Conservation (phyloP, 2,329 filamentous ascomycete genomes). For the Magnaporthales sp. region DNA sequence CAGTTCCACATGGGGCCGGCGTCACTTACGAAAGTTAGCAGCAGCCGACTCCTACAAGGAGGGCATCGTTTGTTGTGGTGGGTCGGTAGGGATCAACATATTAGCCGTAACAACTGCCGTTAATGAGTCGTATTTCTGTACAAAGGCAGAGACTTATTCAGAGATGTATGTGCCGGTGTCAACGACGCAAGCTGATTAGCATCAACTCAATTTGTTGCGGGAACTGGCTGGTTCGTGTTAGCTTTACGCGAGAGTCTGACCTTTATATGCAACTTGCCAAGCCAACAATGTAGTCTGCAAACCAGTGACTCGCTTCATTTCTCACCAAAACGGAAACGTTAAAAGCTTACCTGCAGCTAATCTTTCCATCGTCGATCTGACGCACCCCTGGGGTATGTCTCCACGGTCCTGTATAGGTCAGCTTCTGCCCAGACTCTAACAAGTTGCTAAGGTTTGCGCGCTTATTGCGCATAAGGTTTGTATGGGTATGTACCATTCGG, state of each 20-base stretch:
- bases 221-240: neutral
- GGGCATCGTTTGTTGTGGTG: neutral
- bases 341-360: neutral
- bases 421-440: too few species aligned
- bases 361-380: neutral
- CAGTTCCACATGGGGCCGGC: too few species aligned
- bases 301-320: neutral
- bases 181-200: neutral
- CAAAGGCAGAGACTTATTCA: too few species aligned
- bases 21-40: neutral
- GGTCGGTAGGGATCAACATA: neutral
- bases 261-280: too few species aligned
- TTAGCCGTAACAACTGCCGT: neutral
- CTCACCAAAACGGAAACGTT: neutral
- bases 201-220: neutral
- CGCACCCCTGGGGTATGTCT: neutral
- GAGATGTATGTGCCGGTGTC: neutral
- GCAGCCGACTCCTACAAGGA: neutral
- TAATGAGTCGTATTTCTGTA: neutral
- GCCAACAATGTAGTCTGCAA: neutral
- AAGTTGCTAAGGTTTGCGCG: too few species aligned
- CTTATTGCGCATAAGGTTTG: too few species aligned
- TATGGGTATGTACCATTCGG: too few species aligned
- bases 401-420: too few species aligned
- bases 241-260: neutral